phyloP scores from a whole-genome alignment of 306 rosid species.

The Malus sylvestris region DNA sequence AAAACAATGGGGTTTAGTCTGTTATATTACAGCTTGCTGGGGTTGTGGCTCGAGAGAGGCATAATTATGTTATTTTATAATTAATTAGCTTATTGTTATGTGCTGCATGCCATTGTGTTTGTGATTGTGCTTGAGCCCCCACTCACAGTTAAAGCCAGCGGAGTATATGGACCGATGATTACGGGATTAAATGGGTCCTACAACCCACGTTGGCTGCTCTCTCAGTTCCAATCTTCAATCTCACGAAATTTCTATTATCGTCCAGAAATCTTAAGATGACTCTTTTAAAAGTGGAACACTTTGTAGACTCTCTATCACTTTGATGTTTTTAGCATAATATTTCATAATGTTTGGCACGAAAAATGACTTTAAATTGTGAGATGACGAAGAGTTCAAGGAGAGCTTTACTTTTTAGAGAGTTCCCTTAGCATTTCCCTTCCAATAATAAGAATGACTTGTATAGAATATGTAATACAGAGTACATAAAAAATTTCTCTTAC shows the following conservation, averaged over 20 bases:
- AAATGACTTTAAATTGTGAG: no score
- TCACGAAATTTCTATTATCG: no score
- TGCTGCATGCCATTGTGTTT: neutral
- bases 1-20: neutral
- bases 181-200: slow-evolving; percentile 45
- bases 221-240: neutral
- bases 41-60: slow-evolving; percentile 54
- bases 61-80: neutral
- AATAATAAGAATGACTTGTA: no score
- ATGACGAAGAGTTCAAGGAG: accelerated
- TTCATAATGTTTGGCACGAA: no score
- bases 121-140: slow-evolving; percentile 5
- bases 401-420: no score
- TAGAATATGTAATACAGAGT: no score
- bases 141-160: slow-evolving; percentile 25
- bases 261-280: accelerated
- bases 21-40: neutral
- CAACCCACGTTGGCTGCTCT: slow-evolving; percentile 31
- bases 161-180: slow-evolving; percentile 44
- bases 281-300: accelerated
- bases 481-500: no score
- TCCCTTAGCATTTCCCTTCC: no score
- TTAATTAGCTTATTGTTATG: neutral
- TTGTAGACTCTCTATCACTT: accelerated
- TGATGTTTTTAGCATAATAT: no score